Base-by-base conservation (phyloP, 176 grass and related monocot species). In the Neostapfia colusana region DNA sequence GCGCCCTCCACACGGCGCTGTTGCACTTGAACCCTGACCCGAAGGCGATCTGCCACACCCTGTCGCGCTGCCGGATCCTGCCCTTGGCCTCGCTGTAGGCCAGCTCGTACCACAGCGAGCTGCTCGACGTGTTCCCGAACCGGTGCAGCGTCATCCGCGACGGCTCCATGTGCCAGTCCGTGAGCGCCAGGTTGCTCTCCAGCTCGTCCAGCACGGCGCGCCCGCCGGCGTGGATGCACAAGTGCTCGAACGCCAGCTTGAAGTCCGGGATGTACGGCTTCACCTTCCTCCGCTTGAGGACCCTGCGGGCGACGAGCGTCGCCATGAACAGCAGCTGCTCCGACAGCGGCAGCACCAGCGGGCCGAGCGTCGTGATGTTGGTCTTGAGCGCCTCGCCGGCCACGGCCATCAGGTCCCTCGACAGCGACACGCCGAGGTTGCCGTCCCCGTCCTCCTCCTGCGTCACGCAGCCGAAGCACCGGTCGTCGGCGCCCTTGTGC, bases 1-100 rank as follows among this genome's bases (percentile, higher is more conserved):
- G 78, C 25, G 90, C 83, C 88, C 81, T 87, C 93, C 93, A 97
- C 17, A 97, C 90, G 0, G 93, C 85, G 72, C 85, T 93, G 83
- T 97, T 97, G 74, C 93, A 97, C 77, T 97, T 93, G 82, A 97
- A 97, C 38, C 93, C 93, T 0, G 93, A 97, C 1, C 93, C 93
- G 35, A 97, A 97, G 1, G 93, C 93, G 27, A 97, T 97, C 81
- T 97, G 90, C 93, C 90, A 93, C 45, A 93, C 82, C 58, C 85
- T 82, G 69, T 97, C 83, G 0, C 58, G 24, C 43, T 66, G 88
- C 65, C 86, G 83, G 67, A 97, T 85, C 85, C 93, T 86, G 5
- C 90, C 93, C 69, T 97, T 93, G 1, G 76, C 93, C 77, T 97
- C 93, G 39, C 88, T 82, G 73, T 97, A 97, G 25, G 93, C 85